phyloP scores from a whole-genome alignment of 2,329 filamentous ascomycete species.

The Talaromyces sp. region DNA sequence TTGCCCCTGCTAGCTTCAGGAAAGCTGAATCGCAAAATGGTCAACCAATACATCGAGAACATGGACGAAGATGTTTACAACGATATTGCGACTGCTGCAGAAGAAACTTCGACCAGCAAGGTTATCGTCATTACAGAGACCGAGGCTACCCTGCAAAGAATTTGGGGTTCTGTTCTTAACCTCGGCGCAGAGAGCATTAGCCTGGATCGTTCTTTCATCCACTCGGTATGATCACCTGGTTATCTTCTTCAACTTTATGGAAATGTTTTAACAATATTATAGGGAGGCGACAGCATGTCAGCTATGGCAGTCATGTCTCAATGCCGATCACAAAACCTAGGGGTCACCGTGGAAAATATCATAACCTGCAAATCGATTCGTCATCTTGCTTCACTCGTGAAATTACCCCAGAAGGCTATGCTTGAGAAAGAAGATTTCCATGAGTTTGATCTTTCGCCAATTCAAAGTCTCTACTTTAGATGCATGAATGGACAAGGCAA shows the following conservation, averaged over 20 bases:
- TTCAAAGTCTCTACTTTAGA: constrained; percentile 18
- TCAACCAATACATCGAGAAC: constrained; percentile 8
- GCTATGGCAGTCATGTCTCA: constrained; percentile 14
- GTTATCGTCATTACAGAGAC: constrained; percentile 8
- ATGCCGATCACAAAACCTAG: constrained; percentile 11
- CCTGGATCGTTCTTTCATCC: constrained; percentile 12
- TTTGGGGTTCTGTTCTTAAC: constrained; percentile 11
- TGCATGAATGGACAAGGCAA: constrained; percentile 12
- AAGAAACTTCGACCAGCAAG: not conserved
- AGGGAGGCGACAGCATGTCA: constrained; percentile 14
- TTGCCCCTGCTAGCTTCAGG: constrained; percentile 9
- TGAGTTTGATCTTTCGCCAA: constrained; percentile 19
- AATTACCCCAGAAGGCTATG: constrained; percentile 2
- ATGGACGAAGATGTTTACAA: constrained; percentile 9
- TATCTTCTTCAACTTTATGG: not conserved
- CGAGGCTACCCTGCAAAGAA: constrained; percentile 5
- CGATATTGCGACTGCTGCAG: not conserved
- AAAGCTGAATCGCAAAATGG: constrained; percentile 6
- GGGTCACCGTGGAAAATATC: constrained; percentile 12
- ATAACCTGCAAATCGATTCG: constrained; percentile 12
- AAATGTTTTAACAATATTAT: not conserved
- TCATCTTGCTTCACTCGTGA: constrained; percentile 11
- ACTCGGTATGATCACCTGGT: constrained; percentile 4
- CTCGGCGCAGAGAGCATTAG: constrained; percentile 3
- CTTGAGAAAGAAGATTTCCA: constrained; percentile 6